Percentiles rank a stretch among this genome's conserved stretches.
These are phyloP conservation scores for Lentinula novae-zelandiae DNA, from an alignment of 1,284 basidiomycete species.

Conservation along the genomic window DNA sequence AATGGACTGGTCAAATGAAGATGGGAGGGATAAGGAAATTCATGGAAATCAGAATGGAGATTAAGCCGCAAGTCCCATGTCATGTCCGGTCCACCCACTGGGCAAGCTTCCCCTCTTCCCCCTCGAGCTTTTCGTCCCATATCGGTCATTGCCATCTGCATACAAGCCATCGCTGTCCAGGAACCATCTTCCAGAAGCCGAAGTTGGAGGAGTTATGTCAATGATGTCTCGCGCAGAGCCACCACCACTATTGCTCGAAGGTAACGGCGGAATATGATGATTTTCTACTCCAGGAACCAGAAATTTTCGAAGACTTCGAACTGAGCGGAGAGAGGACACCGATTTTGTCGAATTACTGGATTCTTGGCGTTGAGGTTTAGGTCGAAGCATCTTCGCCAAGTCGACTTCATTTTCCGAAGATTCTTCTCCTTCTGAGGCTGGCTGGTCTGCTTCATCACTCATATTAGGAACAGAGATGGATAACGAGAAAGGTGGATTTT, in stretches of 20 bases:
- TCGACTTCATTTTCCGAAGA: constrained; percentile 64
- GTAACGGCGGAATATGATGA: background rate
- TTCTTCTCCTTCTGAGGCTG: constrained; percentile 18
- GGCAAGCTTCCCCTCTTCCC: background rate
- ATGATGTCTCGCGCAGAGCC: background rate
- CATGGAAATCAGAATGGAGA: background rate
- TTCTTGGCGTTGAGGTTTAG: constrained; percentile 59
- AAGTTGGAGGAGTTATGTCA: background rate
- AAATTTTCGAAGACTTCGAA: constrained; percentile 1
- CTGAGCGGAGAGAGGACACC: constrained; percentile 1
- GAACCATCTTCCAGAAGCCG: background rate
- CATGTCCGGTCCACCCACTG: background rate
- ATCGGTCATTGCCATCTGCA: background rate
- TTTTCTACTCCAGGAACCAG: background rate
- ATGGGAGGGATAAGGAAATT: background rate
- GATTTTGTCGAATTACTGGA: constrained; percentile 47
- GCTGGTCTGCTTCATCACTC: background rate
- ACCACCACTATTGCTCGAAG: background rate
- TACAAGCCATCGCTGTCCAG: background rate
- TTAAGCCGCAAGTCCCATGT: background rate
- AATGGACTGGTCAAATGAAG: background rate
- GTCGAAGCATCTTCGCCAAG: constrained; percentile 63
- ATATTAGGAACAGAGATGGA: background rate
- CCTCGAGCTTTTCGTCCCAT: background rate
- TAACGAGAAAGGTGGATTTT: background rate